phyloP scores from a whole-genome alignment of 1,284 basidiomycete species.

The Heterobasidion irregulare region DNA sequence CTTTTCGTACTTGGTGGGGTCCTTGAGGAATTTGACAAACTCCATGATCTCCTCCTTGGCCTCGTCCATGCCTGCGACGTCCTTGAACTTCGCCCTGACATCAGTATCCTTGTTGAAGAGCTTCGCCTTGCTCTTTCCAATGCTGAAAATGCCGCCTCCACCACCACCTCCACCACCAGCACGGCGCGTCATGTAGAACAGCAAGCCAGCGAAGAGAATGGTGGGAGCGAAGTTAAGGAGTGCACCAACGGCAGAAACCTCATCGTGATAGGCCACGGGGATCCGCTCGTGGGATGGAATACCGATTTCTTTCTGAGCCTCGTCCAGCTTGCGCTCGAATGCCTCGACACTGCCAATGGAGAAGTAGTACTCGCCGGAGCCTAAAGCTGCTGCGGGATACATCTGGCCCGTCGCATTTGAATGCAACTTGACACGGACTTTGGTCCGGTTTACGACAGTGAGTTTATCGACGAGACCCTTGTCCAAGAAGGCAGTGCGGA shows the following conservation, averaged over 20 bases:
- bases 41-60: slow-evolving; percentile 99
- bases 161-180: slow-evolving; percentile 55
- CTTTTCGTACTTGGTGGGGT: slow-evolving; percentile 90
- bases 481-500: slow-evolving; percentile 91
- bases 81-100: slow-evolving; percentile 89
- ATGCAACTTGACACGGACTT: slow-evolving; percentile 84
- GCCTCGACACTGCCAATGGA: slow-evolving; percentile 97
- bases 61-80: slow-evolving; percentile 99
- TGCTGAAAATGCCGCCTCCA: slow-evolving; percentile 91
- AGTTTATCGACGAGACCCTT: slow-evolving; percentile 96
- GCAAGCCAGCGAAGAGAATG: slow-evolving; percentile 81
- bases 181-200: slow-evolving; percentile 86
- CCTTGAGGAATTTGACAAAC: slow-evolving; percentile 98
- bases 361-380: slow-evolving; percentile 79
- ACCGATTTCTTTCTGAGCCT: slow-evolving; percentile 87
- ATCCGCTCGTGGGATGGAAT: slow-evolving; percentile 92
- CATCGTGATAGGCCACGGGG: slow-evolving; percentile 95
- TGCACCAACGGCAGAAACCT: slow-evolving; percentile 80
- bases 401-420: slow-evolving; percentile 75
- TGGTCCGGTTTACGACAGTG: slow-evolving; percentile 86
- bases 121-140: slow-evolving; percentile 93
- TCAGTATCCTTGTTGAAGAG: slow-evolving; percentile 98
- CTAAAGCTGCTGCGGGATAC: slow-evolving; percentile 47
- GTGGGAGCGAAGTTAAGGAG: slow-evolving; percentile 93
- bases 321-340: slow-evolving; percentile 91